Evolutionary conservation across 768 basidiomycete species (phyloP), one percentile per base, ranked within the genome.

Genomic region (Mrakia gelida): DNA sequence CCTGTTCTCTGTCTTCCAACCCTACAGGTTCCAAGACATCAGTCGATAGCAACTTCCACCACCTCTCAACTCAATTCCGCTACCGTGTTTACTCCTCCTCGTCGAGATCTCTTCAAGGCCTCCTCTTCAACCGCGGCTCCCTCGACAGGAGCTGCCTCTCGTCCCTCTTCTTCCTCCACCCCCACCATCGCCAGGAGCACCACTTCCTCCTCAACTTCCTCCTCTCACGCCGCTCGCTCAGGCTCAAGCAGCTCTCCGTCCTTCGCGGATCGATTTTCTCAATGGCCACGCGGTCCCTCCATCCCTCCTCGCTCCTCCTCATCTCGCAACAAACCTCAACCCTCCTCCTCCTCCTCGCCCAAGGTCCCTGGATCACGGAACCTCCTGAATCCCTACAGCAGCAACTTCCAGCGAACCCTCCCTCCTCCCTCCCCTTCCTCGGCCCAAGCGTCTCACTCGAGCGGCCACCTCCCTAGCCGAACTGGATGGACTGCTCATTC

Each of bases 61-160:
- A 45, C 16, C 34, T 45, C 67, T 18, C 34, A 70, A 23, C 26
- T 41, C 34, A 70, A 34, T 10, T 41, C 67, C 38, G 67, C 67
- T 6, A 70, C 67, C 38, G 67, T 70, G 2, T 70, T 70, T 43
- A 43, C 67, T 38, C 67, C 67, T 43, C 67, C 67, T 13, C 67
- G 67, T 26, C 15, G 67, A 21, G 67, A 70, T n/a, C 38, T 70
- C 3, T 68, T 38, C 65, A n/a, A 34, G 16, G 65, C 32, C 30
- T 15, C 65, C 7, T 34, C 34, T 41, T 70, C 67, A 21, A 23
- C 67, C 18, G 26, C 34, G 34, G 21, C 67, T 15, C 23, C 67
- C 49, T 49, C 45, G 15, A 49, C 45, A 49, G 45, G 45, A 26
- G 34, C 38, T 7, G 34, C 67, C 9, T 26, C 41, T 18, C 67